Conservation (phyloP, 176 grass and related monocot genomes). For the Oropetium thomaeum region DNA sequence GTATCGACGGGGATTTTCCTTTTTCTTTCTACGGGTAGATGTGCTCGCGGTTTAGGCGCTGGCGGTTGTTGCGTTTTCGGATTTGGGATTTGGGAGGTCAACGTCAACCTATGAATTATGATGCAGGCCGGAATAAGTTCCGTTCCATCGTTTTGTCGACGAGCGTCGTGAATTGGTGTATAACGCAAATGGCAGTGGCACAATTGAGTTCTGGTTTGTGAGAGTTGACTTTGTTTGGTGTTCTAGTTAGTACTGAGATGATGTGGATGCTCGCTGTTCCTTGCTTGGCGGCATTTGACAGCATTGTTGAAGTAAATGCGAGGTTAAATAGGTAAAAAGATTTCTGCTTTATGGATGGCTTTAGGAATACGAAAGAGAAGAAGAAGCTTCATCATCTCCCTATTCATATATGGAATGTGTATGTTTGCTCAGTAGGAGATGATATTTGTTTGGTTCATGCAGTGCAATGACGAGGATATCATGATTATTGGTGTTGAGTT, state of each 20-base stretch:
- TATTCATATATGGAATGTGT: not conserved
- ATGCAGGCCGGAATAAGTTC: conserved; percentile 4
- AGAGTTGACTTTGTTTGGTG: not conserved
- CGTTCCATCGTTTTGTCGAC: not conserved
- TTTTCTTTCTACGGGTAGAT: not conserved
- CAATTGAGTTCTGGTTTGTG: not conserved
- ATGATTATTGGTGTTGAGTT: not conserved
- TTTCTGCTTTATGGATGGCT: not conserved
- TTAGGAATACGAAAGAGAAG: not conserved
- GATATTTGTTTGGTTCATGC: not conserved
- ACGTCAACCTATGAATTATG: not conserved
- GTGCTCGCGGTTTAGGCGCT: not conserved
- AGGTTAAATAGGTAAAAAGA: not conserved
- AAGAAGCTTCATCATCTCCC: not conserved
- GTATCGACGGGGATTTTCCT: not conserved
- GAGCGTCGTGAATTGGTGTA: not conserved
- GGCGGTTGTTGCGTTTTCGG: not conserved
- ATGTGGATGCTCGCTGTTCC: not conserved
- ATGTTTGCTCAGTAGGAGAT: not conserved
- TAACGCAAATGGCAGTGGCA: no score
- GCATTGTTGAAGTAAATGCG: not conserved
- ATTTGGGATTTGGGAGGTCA: not conserved
- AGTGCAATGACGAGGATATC: not conserved
- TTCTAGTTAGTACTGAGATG: not conserved
- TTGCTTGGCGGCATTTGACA: not conserved